Evolutionary conservation across 768 basidiomycete genomes (phyloP).

Genomic region (Pleurotus cornucopiae): DNA sequence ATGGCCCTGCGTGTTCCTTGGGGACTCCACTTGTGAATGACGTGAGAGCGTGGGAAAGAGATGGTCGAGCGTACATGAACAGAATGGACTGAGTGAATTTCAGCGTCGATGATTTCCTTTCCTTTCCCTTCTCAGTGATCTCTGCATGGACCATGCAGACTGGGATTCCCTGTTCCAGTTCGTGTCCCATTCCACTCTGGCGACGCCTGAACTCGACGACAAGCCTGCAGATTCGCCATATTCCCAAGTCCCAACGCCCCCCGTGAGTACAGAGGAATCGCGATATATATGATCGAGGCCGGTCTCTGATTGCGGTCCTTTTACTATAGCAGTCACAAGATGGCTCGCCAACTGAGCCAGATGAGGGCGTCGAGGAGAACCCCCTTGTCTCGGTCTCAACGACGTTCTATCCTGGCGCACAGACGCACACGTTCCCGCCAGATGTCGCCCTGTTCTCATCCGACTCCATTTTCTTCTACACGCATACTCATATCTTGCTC

Average conservation of each 20-base stretch:
- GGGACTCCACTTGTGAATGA: too few species aligned
- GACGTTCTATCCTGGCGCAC: constrained; percentile 72
- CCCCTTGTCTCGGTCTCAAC: constrained; percentile 74
- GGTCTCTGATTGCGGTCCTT: background rate
- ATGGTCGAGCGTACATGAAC: too few species aligned
- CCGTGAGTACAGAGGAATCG: constrained; percentile 33
- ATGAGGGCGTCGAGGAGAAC: constrained; percentile 26
- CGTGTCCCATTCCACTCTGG: constrained; percentile 27
- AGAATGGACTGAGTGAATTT: background rate
- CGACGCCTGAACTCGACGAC: constrained; percentile 39
- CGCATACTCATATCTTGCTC: constrained; percentile 58
- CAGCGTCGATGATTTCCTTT: background rate
- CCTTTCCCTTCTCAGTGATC: background rate
- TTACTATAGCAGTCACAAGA: constrained; percentile 38
- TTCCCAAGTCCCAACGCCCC: constrained; percentile 59
- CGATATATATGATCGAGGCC: too few species aligned
- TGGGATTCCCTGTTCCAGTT: constrained; percentile 66
- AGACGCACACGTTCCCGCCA: constrained; percentile 48
- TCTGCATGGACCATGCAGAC: constrained; percentile 39
- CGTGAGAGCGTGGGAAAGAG: too few species aligned
- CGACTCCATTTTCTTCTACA: constrained; percentile 84
- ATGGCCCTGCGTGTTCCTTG: too few species aligned
- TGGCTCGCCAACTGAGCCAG: constrained; percentile 35
- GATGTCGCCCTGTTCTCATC: constrained; percentile 66
- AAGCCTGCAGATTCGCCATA: constrained; percentile 26